These are phyloP conservation scores for Colletotrichum tofieldiae DNA, from an alignment of 2,329 filamentous ascomycete species.

Conservation along the genomic window DNA sequence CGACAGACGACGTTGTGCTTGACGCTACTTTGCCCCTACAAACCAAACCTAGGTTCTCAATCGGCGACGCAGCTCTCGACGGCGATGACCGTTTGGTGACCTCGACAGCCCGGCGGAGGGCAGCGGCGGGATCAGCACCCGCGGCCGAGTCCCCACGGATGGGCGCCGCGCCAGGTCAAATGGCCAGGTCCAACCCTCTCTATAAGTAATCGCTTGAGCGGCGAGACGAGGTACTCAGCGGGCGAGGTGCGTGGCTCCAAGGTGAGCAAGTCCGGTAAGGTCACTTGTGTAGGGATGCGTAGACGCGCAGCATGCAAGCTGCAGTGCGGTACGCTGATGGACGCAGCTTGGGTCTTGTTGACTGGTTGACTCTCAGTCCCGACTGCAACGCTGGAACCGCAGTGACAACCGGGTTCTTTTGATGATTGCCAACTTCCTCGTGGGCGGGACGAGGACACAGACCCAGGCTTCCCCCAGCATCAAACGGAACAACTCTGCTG, in stretches of 20 bases:
- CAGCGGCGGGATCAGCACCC: constrained; percentile 2
- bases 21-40: neutral
- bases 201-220: constrained; percentile 1
- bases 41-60: neutral
- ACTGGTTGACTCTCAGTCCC: neutral
- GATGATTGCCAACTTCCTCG: constrained; percentile 1
- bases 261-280: neutral
- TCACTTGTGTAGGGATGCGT: neutral
- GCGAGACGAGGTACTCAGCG: constrained; percentile 3
- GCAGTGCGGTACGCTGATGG: neutral
- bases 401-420: neutral
- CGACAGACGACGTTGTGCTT: constrained; percentile 14
- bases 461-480: neutral
- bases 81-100: neutral
- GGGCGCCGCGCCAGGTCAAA: neutral
- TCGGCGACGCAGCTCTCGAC: neutral
- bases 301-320: neutral
- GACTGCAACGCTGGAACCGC: neutral
- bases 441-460: neutral
- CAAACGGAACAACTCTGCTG: neutral
- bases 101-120: neutral
- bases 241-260: neutral
- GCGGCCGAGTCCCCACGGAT: neutral
- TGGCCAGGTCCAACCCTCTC: neutral
- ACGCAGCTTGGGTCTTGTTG: neutral